Conservation (phyloP, 169 alveolate genomes). For the Toxoplasma gondii region DNA sequence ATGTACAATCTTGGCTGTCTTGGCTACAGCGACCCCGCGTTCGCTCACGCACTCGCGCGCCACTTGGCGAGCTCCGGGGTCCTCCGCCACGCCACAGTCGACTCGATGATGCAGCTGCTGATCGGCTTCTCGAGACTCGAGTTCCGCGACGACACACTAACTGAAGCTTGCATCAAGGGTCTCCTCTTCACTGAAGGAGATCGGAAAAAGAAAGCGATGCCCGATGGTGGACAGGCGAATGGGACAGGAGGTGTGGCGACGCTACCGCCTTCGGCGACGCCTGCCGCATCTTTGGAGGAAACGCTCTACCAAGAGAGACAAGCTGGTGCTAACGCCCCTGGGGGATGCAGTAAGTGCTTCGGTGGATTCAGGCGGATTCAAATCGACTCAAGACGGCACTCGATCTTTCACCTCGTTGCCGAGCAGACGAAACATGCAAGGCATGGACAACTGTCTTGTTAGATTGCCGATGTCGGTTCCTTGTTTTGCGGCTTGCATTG, state of each 20-base stretch:
- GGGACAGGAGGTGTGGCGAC: background rate
- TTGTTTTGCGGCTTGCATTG: too few species aligned
- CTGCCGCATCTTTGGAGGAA: background rate
- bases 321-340: background rate
- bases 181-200: background rate
- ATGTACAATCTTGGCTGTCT: slow-evolving; percentile 21
- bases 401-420: too few species aligned
- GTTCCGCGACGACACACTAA: slow-evolving; percentile 6
- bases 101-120: slow-evolving; percentile 37
- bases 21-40: slow-evolving; percentile 27
- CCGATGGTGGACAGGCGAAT: background rate
- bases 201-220: background rate
- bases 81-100: background rate
- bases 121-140: slow-evolving; percentile 34
- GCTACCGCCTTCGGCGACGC: background rate
- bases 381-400: too few species aligned
- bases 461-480: too few species aligned
- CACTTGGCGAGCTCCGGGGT: background rate
- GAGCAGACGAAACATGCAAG: too few species aligned
- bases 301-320: background rate
- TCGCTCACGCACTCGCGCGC: background rate
- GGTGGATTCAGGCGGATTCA: too few species aligned
- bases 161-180: slow-evolving; percentile 1
- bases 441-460: too few species aligned
- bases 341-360: background rate